A percentile compares a stretch with the other conserved stretches of the same genome.
These are phyloP conservation scores for Aspergillus heteromorphus DNA, from an alignment of 495 filamentous ascomycete species.

Conservation along the genomic window DNA sequence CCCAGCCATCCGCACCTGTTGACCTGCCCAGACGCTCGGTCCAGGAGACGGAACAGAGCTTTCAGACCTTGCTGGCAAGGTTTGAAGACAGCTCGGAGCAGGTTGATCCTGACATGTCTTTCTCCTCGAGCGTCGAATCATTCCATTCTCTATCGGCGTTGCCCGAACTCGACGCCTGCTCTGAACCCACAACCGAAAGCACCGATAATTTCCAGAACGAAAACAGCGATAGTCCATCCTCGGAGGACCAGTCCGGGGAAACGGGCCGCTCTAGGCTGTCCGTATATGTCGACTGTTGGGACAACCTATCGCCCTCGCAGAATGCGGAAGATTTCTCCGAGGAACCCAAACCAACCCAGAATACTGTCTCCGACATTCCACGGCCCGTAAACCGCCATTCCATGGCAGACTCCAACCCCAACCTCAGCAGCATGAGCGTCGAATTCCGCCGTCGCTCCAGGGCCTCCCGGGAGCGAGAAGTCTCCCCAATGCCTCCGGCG, in stretches of 20 bases:
- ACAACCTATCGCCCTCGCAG: conserved; percentile 1
- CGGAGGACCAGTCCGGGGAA: background rate
- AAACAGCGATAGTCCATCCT: background rate
- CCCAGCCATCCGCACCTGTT: conserved; percentile 17
- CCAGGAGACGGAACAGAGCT: conserved; percentile 41
- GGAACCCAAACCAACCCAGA: background rate
- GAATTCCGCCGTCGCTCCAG: conserved; percentile 49
- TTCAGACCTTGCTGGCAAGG: conserved; percentile 38
- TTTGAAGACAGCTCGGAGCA: conserved; percentile 36
- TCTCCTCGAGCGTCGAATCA: conserved; percentile 55
- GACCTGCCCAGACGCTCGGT: conserved; percentile 19
- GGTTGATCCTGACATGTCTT: conserved; percentile 27
- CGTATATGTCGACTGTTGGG: background rate
- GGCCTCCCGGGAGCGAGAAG: conserved; percentile 51
- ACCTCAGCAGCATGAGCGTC: conserved; percentile 43
- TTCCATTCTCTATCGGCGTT: conserved; percentile 41
- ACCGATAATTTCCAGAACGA: conserved; percentile 13
- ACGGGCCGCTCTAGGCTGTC: background rate
- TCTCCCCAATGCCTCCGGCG: conserved; percentile 66
- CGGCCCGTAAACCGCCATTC: background rate
- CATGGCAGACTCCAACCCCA: conserved; percentile 21
- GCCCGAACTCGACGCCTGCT: conserved; percentile 11
- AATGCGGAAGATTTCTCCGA: conserved; percentile 2
- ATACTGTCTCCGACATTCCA: background rate
- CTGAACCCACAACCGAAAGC: conserved; percentile 23